Evolutionary conservation across 2,329 filamentous ascomycete species (phyloP), one percentile per base, ranked within the genome.

Genomic region (Dothideomycetes sp.): DNA sequence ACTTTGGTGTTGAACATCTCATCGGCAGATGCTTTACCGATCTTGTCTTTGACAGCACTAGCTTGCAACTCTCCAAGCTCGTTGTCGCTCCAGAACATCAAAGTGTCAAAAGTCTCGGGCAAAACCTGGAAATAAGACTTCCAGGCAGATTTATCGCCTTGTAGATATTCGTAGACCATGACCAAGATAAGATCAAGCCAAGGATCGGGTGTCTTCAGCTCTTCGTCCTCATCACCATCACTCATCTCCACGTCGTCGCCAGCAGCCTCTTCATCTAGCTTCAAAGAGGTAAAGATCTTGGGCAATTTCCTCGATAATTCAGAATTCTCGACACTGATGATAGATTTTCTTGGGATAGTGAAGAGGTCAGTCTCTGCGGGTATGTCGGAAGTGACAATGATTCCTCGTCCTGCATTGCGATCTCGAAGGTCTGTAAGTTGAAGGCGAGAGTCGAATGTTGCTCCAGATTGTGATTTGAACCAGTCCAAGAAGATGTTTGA

Each of bases 11-110:
- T 67, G 54, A 94, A 87, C 58, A 77, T 78, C 29, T 71, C 63
- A 45, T 93, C 80, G 2, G 86, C 85, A 41, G 74, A 69, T 4
- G 73, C 67, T 49, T 77, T 84, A 33, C 86, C 87, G 48, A 94
- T 82, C 57, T 87, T 89, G 46, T 73, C 63, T 3, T 79, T 59
- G n/a, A 91, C 75, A 1, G 84, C 75, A 55, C 84, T 88, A 13
- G 80, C 83, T 62, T 89, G 80, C 7, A 94, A 73, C 52, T 81
- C 70, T 1, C 67, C 63, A 3, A 94, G 68, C 58, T 94, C 86
- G 1, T 67, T 63, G 1, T 72, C 65, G 2, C 73, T 67, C 88
- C 88, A 95, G 64, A 88, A 94, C 83, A 95, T 94, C 49, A 89
- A 73, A 2, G 85, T 93, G 58, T 91, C 76, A 55, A 94, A 94